These are phyloP conservation scores for Aphanomyces astaci DNA, from an alignment of 352 stramenopile genomes.

Conservation along the genomic window DNA sequence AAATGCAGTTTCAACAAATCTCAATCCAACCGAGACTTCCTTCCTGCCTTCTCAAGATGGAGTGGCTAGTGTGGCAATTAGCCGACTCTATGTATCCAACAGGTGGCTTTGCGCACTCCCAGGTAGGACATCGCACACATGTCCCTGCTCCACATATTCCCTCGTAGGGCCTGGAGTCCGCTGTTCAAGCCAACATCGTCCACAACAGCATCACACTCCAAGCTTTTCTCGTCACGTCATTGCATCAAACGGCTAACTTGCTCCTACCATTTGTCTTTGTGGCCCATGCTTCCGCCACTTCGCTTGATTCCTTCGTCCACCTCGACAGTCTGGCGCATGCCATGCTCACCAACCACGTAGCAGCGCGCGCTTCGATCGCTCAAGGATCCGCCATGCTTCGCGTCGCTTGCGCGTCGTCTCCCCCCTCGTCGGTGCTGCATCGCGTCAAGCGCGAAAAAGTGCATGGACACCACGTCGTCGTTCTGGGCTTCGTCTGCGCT, in stretches of 20 bases:
- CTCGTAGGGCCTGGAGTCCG: slow-evolving; percentile 50
- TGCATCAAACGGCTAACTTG: slow-evolving; percentile 71
- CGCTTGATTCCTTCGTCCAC: slow-evolving; percentile 36
- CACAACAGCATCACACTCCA: slow-evolving; percentile 33
- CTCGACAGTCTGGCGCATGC: slow-evolving; percentile 47
- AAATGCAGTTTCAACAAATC: neutral
- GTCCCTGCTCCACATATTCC: neutral
- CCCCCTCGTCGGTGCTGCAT: neutral
- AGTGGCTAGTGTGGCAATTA: slow-evolving; percentile 53
- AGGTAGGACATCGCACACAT: slow-evolving; percentile 12
- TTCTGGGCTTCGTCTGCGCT: slow-evolving; percentile 60
- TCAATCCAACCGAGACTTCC: neutral
- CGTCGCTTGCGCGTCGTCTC: slow-evolving; percentile 45
- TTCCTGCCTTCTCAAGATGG: neutral
- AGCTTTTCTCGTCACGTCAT: slow-evolving; percentile 46
- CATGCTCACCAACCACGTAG: slow-evolving; percentile 73
- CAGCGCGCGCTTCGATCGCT: slow-evolving; percentile 61
- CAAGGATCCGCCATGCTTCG: slow-evolving; percentile 61
- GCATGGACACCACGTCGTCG: slow-evolving; percentile 53
- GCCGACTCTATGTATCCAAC: slow-evolving; percentile 77
- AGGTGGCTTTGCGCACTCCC: slow-evolving; percentile 73
- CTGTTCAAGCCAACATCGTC: slow-evolving; percentile 60
- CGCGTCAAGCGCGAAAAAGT: slow-evolving; percentile 26
- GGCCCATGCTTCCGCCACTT: slow-evolving; percentile 25
- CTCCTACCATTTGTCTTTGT: slow-evolving; percentile 62